Base-by-base conservation (phyloP, 2,329 filamentous ascomycete genomes). In the Colletotrichum karsti region DNA sequence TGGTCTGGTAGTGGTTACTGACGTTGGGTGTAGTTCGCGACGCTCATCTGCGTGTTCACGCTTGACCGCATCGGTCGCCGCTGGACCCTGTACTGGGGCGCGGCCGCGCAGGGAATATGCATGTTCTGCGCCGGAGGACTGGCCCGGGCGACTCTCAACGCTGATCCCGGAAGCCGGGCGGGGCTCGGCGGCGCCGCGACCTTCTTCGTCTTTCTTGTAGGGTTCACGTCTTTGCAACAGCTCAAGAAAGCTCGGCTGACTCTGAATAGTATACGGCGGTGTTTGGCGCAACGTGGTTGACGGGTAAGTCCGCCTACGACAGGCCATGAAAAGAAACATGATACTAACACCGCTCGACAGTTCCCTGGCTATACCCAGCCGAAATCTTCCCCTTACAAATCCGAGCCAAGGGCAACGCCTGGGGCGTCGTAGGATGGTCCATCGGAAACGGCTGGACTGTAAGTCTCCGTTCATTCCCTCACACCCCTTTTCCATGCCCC, bases 301-400 rank as follows among this genome's bases (percentile, higher is more conserved):
- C 33, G 6, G 33, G 33, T 35, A 13, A 35, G 33, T 13, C 5
- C 46, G 5, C 24, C 24, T 15, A 13, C 39, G 26, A 26, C 15
- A 6, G 4, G 15, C 18, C 0, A 18, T 50, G 10, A 8, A 2
- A 30, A n/a, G 26, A 3, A 12, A 35, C 8, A 5, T 5, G n/a
- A 20, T 50, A 12, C 46, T 50, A 7, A 50, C 15, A 50, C 24
- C 5, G 12, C 5, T 50, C 18, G 15, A 86, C 82, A 0, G 84
- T 89, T 0, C 88, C 88, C 0, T 82, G 88, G 88, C 77, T 92
- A 0, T 92, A 92, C 62, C 90, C 90, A 0, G 90, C 91, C 1
- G 91, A 94, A 74, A 93, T 93, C 63, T 94, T 93, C 73, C 91
- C 92, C 0, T 78, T 93, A 0, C 86, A 91, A 67, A 86, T 93